Conservation (phyloP, 176 grass and related monocot species). For the Raddia guianensis region DNA sequence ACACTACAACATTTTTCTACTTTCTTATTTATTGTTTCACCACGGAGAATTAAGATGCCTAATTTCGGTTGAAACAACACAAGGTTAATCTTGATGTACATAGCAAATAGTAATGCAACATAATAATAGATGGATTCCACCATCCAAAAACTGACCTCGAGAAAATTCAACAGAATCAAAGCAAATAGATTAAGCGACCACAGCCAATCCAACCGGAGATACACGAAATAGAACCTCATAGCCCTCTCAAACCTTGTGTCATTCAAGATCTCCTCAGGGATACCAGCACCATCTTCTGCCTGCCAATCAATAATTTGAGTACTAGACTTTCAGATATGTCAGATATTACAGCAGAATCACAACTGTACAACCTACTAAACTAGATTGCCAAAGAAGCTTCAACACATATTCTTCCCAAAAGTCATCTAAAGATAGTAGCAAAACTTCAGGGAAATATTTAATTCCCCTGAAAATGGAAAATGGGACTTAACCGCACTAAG, state of each 20-base stretch:
- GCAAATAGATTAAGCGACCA: slow-evolving; percentile 96
- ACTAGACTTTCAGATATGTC: slow-evolving; percentile 25
- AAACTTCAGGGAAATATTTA: slow-evolving; percentile 14
- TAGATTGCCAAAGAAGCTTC: slow-evolving; percentile 13
- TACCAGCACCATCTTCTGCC: slow-evolving; percentile 93
- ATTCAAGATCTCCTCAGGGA: slow-evolving; percentile 87
- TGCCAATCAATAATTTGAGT: slow-evolving; percentile 36
- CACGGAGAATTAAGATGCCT: slow-evolving; percentile 29
- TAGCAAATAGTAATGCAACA: slow-evolving; percentile 6
- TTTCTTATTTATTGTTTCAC: slow-evolving; percentile 3
- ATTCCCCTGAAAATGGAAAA: not conserved
- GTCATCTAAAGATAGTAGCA: slow-evolving; percentile 6
- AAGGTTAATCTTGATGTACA: not conserved
- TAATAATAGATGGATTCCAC: slow-evolving; percentile 1
- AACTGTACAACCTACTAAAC: not conserved
- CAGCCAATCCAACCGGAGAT: slow-evolving; percentile 75
- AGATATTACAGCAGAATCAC: not conserved
- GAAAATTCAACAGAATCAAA: slow-evolving; percentile 87
- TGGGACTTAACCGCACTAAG: not conserved
- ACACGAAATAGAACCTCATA: slow-evolving; percentile 85
- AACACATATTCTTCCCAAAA: not conserved
- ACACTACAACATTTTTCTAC: not conserved
- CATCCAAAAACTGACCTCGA: slow-evolving; percentile 66
- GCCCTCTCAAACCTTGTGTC: slow-evolving; percentile 71
- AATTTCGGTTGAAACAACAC: slow-evolving; percentile 29